phyloP scores from a whole-genome alignment of 768 basidiomycete genomes.

The Cyclocybe cylindracea region DNA sequence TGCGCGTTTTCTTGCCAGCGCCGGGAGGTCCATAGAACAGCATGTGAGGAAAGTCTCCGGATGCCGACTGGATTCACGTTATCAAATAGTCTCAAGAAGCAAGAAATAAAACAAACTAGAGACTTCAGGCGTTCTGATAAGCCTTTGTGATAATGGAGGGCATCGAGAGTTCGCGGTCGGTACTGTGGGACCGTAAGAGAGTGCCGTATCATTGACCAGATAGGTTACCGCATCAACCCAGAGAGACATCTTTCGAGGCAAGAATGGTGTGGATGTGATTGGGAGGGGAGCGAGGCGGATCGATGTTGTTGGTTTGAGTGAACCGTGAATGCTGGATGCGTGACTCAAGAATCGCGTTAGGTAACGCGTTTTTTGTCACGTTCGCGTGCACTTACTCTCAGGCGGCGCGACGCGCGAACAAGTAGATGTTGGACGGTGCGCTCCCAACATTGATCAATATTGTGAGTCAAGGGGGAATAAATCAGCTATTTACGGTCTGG shows the following conservation, averaged over 20 bases:
- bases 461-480: no score
- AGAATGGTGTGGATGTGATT: background rate
- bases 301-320: background rate
- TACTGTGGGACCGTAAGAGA: slow-evolving; percentile 46
- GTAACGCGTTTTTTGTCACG: slow-evolving; percentile 12
- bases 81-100: background rate
- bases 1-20: slow-evolving; percentile 97
- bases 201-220: background rate
- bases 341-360: slow-evolving; percentile 20
- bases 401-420: no score
- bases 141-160: slow-evolving; percentile 84
- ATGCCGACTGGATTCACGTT: slow-evolving; percentile 57
- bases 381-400: no score
- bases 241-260: slow-evolving; percentile 50
- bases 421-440: no score
- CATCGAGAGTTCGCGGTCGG: slow-evolving; percentile 81
- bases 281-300: background rate
- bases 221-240: slow-evolving; percentile 64
- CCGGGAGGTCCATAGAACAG: slow-evolving; percentile 97
- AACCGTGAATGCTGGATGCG: background rate
- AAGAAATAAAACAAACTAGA: slow-evolving; percentile 48
- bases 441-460: no score
- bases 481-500: no score
- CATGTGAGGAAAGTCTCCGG: slow-evolving; percentile 96
- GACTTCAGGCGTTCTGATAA: slow-evolving; percentile 81